phyloP scores from a whole-genome alignment of 306 rosid species.

The Corylus avellana region DNA sequence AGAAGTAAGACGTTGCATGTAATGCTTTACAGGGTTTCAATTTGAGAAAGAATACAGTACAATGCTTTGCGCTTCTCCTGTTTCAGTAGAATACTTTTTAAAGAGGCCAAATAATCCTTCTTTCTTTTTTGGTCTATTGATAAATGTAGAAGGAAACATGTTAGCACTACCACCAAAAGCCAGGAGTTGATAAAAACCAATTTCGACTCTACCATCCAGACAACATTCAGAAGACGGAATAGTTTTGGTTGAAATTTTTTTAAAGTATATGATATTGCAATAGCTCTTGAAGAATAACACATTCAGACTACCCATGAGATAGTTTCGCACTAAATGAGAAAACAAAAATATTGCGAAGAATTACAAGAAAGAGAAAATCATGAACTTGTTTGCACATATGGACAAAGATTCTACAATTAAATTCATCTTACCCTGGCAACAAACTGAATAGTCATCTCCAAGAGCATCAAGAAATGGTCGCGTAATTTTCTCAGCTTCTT shows the following conservation, averaged over 20 bases:
- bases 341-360: constrained; percentile 1
- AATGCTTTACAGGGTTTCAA: not conserved
- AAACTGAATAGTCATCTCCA: constrained; percentile 81
- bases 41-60: not conserved
- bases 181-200: constrained; percentile 10
- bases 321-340: constrained; percentile 13
- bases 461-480: constrained; percentile 76
- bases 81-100: not conserved
- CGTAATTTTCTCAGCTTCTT: constrained; percentile 72
- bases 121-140: not conserved
- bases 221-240: not conserved
- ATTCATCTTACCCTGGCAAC: constrained; percentile 72
- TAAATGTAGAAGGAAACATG: constrained; percentile 10
- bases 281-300: constrained; percentile 10
- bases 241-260: constrained; percentile 8
- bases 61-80: not conserved
- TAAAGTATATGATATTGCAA: constrained; percentile 4
- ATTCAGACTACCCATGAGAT: not conserved
- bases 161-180: constrained; percentile 1
- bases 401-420: constrained; percentile 2
- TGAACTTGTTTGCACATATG: constrained; percentile 14
- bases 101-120: not conserved
- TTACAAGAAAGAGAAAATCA: constrained; percentile 4
- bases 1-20: not conserved
- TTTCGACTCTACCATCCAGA: not conserved